These are phyloP conservation scores for Arabidopsis hybrid DNA, from an alignment of 441 rosid species.

Conservation along the genomic window DNA sequence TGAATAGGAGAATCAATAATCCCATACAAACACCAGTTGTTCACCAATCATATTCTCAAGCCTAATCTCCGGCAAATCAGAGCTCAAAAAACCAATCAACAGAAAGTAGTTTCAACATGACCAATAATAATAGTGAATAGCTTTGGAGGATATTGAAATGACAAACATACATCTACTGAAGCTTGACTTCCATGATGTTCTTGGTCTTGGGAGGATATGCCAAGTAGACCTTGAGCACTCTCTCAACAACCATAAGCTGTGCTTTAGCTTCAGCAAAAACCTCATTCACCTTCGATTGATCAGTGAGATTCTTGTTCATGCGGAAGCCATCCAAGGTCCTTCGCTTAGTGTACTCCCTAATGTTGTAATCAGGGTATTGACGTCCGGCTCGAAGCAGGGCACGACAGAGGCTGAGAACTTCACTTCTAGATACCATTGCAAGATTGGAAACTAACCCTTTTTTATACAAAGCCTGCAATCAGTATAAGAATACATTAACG, in stretches of 20 bases:
- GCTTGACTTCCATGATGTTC: conserved; percentile 76
- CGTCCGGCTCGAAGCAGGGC: conserved; percentile 78
- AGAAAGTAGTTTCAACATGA: conserved; percentile 11
- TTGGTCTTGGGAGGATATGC: conserved; percentile 75
- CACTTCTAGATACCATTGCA: conserved; percentile 44
- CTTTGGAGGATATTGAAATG: conserved; percentile 24
- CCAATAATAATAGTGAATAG: conserved; percentile 8
- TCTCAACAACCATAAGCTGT: conserved; percentile 69
- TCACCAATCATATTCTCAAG: conserved; percentile 19
- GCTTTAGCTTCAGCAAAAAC: conserved; percentile 64
- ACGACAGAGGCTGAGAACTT: conserved; percentile 64
- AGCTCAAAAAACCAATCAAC: neutral
- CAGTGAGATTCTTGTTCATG: conserved; percentile 52
- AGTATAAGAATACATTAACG: conserved; percentile 6
- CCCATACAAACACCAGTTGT: neutral
- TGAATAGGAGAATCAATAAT: conserved; percentile 1
- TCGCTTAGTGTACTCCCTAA: conserved; percentile 79
- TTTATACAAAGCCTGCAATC: conserved; percentile 5
- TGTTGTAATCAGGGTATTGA: conserved; percentile 76
- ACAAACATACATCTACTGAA: conserved; percentile 39
- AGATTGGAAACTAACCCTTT: neutral
- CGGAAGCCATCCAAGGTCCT: conserved; percentile 77
- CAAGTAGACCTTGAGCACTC: conserved; percentile 70
- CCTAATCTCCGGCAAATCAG: neutral
- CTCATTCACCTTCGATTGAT: conserved; percentile 52